Evolutionary conservation across 177 flowering plant species (phyloP).

Genomic region (Telopea speciosissima): DNA sequence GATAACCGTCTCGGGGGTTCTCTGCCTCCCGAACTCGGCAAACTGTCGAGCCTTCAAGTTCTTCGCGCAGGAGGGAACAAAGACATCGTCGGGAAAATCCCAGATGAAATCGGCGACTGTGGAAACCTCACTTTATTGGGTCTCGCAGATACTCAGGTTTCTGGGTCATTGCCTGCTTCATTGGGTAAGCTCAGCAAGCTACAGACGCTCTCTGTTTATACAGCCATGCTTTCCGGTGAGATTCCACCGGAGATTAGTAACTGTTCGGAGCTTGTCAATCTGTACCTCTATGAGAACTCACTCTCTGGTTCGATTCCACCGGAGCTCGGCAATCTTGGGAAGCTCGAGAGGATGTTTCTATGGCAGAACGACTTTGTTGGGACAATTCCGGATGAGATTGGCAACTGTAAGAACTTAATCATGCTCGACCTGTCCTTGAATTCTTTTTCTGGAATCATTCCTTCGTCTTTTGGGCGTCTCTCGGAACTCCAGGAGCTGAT

Average conservation of each 20-base stretch:
- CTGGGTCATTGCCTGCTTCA: constrained; percentile 67
- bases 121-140: constrained; percentile 53
- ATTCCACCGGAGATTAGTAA: constrained; percentile 74
- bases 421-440: constrained; percentile 69
- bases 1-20: constrained; percentile 63
- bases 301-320: constrained; percentile 73
- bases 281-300: constrained; percentile 64
- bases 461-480: constrained; percentile 52
- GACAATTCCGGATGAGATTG: constrained; percentile 68
- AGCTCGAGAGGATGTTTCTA: constrained; percentile 61
- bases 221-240: constrained; percentile 71
- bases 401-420: constrained; percentile 54
- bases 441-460: constrained; percentile 66
- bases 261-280: constrained; percentile 65
- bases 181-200: constrained; percentile 56
- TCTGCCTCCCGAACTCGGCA: constrained; percentile 57
- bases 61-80: constrained; percentile 77
- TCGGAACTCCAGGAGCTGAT: constrained; percentile 55
- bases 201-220: constrained; percentile 62
- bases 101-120: constrained; percentile 57
- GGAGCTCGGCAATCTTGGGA: constrained; percentile 64
- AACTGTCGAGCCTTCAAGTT: constrained; percentile 36
- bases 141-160: constrained; percentile 68
- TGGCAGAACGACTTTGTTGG: constrained; percentile 81
- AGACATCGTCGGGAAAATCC: constrained; percentile 60